Evolutionary conservation across 768 basidiomycete species (phyloP), one percentile per base, ranked within the genome.

Genomic region (Boletus rubropictus): DNA sequence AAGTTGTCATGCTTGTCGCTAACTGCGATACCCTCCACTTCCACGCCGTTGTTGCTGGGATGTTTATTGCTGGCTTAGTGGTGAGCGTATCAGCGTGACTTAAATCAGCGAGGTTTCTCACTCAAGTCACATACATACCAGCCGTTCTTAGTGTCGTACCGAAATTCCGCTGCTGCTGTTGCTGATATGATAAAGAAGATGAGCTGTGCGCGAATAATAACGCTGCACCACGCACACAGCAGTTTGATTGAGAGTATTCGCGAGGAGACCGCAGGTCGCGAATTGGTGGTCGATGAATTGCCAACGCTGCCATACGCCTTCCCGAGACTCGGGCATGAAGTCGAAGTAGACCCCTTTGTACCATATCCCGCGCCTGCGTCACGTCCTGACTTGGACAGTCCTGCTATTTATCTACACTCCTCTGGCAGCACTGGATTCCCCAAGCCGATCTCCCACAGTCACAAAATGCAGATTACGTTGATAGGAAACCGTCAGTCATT

Each of bases 341-440:
- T 41, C 34, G 39, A 29, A 24, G 44, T 34, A 1, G 54, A 55
- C 18, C 34, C 46, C 5, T 57, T 55, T 37, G 28, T 35, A 6
- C 32, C 43, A 17, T 55, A 55, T 27, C 54, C 49, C 1, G n/a
- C 32, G 44, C 50, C 2, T 2, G 4, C 20, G 0, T 27, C 39
- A 0, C 40, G 38, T 2, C 39, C 47, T 5, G 32, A 46, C 18
- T 32, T 51, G 48, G 48, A 51, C 10, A 22, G 14, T 6, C 31
- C 36, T 8, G 37, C 7, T 2, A 14, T 50, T 3, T 50, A 50
- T 20, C 18, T 50, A 21, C 56, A 57, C 28, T 57, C 56, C 6
- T 57, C 56, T 3, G 56, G 76, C n/a, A 76, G 72, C 36, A 73
- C 76, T 0, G 74, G 75, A 6, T 63, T 71, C 40, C 75, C 76